Evolutionary conservation across 441 rosid species (phyloP).

Genomic region (Gossypium schwendimanii): DNA sequence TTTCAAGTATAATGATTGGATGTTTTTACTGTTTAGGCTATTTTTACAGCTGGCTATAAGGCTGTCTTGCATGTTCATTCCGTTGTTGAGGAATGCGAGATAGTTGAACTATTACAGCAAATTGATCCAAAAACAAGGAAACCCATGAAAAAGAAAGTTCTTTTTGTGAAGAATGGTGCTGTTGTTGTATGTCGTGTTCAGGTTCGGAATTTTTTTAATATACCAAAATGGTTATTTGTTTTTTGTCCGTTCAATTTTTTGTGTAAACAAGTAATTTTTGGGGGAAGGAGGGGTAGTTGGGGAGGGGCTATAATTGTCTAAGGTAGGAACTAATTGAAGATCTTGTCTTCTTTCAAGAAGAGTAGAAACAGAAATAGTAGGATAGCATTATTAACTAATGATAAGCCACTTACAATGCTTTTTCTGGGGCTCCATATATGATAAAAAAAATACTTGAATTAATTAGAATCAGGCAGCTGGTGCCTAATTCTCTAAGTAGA

Average conservation of each 20-base stretch:
- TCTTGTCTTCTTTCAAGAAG: neutral
- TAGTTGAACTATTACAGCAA: constrained; percentile 64
- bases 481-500: neutral
- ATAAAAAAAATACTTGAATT: neutral
- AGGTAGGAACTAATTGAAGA: neutral
- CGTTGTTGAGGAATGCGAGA: constrained; percentile 92
- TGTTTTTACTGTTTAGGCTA: constrained; percentile 28
- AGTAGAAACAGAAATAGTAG: neutral
- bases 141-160: constrained; percentile 75
- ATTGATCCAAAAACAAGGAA: constrained; percentile 84
- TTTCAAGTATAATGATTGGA: neutral
- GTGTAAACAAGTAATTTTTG: no score
- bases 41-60: constrained; percentile 89
- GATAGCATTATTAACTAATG: neutral
- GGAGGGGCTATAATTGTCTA: neutral
- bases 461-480: neutral
- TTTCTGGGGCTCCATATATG: neutral
- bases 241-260: no score
- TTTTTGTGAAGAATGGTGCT: constrained; percentile 90
- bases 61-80: constrained; percentile 88
- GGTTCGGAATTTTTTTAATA: constrained; percentile 32
- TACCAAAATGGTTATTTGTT: no score
- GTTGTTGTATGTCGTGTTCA: constrained; percentile 72
- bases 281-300: neutral
- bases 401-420: neutral